A percentile compares a stretch with the other conserved stretches of the same genome.
phyloP scores from a whole-genome alignment of 106 monocot species.

The Allium fistulosum region DNA sequence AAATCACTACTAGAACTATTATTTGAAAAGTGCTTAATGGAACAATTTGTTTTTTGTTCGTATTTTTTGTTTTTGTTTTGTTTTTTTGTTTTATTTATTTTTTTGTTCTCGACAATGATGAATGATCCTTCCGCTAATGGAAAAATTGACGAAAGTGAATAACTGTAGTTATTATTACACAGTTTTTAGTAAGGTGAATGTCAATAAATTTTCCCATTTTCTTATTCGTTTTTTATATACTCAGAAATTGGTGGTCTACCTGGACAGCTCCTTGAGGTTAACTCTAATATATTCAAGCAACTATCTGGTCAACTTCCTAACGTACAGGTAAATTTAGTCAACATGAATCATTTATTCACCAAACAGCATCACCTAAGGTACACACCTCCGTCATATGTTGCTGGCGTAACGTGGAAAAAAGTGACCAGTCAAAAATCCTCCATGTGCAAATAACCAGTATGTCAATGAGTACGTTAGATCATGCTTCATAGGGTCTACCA shows the following conservation, averaged over 20 bases:
- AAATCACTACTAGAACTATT: not conserved
- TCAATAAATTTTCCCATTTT: not conserved
- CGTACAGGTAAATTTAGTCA: constrained; percentile 44
- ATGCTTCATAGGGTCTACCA: no score
- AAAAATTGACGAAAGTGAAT: no score
- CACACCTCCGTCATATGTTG: not conserved
- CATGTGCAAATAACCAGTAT: no score
- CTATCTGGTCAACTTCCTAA: constrained; percentile 64
- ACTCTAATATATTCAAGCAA: constrained; percentile 55
- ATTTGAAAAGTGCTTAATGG: not conserved
- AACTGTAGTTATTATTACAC: no score
- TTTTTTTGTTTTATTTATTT: no score
- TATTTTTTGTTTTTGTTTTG: not conserved
- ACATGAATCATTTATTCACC: not conserved
- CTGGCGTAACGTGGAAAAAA: not conserved
- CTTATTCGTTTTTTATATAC: constrained; percentile 4
- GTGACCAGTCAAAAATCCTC: not conserved
- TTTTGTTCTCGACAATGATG: no score
- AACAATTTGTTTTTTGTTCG: not conserved
- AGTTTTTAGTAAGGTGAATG: no score
- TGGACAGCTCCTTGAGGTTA: constrained; percentile 81
- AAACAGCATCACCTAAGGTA: not conserved
- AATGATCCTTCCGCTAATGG: no score
- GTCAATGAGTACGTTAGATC: no score
- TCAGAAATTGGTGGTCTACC: constrained; percentile 83